These are phyloP conservation scores for Aspergillus neotritici DNA, from an alignment of 2,329 filamentous ascomycete species.

Conservation along the genomic window DNA sequence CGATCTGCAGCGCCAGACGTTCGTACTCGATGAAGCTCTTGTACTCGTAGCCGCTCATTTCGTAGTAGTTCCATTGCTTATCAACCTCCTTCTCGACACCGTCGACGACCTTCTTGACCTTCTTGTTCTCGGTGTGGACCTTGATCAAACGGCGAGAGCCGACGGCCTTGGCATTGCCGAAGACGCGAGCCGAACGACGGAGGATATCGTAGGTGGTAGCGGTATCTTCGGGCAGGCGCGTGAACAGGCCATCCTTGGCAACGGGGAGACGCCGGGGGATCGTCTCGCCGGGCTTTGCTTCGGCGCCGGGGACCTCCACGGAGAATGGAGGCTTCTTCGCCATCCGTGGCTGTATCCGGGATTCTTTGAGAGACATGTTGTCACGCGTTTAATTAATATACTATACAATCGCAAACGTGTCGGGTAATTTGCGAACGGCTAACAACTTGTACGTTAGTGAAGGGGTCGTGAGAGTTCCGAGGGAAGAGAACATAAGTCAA, in stretches of 20 bases:
- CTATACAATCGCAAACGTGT: too few relatives aligned
- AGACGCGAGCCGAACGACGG: conserved; percentile 59
- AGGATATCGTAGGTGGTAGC: conserved; percentile 75
- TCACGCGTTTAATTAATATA: too few relatives aligned
- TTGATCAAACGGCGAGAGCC: conserved; percentile 69
- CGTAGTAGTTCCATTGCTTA: conserved; percentile 88
- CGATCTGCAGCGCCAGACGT: conserved; percentile 61
- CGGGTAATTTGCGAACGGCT: too few relatives aligned
- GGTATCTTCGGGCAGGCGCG: conserved; percentile 62
- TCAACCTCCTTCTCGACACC: conserved; percentile 73
- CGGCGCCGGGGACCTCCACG: conserved; percentile 62
- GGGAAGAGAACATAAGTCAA: too few relatives aligned
- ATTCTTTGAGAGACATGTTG: conserved; percentile 31
- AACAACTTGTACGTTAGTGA: too few relatives aligned
- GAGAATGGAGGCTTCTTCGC: conserved; percentile 68
- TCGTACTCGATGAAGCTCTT: conserved; percentile 76
- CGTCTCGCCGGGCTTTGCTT: conserved; percentile 72
- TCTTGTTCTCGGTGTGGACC: conserved; percentile 78
- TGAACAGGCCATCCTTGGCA: conserved; percentile 64
- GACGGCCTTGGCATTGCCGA: conserved; percentile 59
- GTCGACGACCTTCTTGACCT: conserved; percentile 81
- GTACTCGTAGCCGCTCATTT: conserved; percentile 72
- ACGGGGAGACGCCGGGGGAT: conserved; percentile 69
- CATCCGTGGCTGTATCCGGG: conserved; percentile 43
- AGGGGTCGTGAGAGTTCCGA: too few relatives aligned